Percentiles rank a stretch among this genome's conserved stretches.
Conservation (phyloP, 2,329 filamentous ascomycete species). For the Fusarium temperatum region DNA sequence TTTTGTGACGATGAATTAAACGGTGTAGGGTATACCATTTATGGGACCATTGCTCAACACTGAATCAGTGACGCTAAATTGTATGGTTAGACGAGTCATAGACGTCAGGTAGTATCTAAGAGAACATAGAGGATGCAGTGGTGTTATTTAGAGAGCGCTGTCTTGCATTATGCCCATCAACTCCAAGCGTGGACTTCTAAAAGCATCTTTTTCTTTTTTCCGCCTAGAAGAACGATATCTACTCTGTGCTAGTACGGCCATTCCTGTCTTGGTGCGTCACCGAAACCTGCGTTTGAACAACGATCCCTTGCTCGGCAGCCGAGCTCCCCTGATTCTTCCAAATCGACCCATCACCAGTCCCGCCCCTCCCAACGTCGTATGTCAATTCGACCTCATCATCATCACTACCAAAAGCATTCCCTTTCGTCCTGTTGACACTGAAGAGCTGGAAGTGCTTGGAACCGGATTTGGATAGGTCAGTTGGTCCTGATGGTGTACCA, state of each 20-base stretch:
- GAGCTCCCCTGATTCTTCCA: background rate
- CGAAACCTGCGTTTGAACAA: background rate
- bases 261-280: background rate
- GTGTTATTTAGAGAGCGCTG: too few relatives aligned
- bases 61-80: background rate
- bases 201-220: fast-evolving
- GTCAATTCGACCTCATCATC: slow-evolving; percentile 14
- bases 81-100: background rate
- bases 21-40: background rate
- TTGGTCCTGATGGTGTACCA: slow-evolving; percentile 1
- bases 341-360: fast-evolving
- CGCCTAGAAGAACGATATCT: fast-evolving
- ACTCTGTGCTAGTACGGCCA: background rate
- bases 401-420: background rate
- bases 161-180: background rate
- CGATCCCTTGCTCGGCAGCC: background rate
- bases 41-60: too few relatives aligned
- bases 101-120: fast-evolving
- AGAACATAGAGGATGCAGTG: fast-evolving
- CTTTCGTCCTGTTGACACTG: background rate
- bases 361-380: background rate
- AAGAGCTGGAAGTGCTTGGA: slow-evolving; percentile 9
- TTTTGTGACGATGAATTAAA: background rate
- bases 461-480: slow-evolving; percentile 5
- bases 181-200: background rate